A percentile compares a stretch with the other conserved stretches of the same genome.
Evolutionary conservation across 305 asterid genomes (phyloP).

Genomic region (Fraxinus angustifolia): DNA sequence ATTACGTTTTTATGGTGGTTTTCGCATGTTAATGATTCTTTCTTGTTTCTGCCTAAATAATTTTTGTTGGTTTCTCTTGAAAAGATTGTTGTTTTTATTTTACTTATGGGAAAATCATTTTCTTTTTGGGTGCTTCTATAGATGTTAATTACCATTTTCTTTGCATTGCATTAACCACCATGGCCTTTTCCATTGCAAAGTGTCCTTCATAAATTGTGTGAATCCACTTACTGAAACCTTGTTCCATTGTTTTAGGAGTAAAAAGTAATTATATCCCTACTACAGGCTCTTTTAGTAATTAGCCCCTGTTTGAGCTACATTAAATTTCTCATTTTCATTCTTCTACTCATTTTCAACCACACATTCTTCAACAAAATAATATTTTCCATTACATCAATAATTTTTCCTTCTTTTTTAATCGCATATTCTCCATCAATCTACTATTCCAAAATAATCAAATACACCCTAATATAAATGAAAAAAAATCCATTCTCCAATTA

Average conservation of each 20-base stretch:
- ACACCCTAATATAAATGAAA: neutral
- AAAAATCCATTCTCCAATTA: neutral
- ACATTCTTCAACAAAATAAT: too few relatives aligned
- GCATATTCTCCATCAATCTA: too few relatives aligned
- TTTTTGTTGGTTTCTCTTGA: neutral
- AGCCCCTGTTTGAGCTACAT: too few relatives aligned
- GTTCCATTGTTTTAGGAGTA: neutral
- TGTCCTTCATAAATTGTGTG: neutral
- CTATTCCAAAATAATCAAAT: too few relatives aligned
- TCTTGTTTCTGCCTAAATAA: neutral
- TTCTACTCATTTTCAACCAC: too few relatives aligned
- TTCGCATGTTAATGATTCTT: neutral
- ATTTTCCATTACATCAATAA: too few relatives aligned
- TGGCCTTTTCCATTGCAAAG: neutral
- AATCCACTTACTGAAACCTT: neutral
- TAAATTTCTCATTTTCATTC: too few relatives aligned
- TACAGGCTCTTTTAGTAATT: neutral
- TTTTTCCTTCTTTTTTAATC: too few relatives aligned
- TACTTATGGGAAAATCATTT: neutral
- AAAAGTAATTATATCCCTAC: neutral
- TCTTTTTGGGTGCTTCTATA: neutral
- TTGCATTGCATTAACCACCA: neutral
- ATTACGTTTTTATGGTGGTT: neutral
- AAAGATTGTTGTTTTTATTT: neutral
- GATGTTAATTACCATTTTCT: neutral